Percentiles rank a stretch among this genome's conserved stretches.
Evolutionary conservation across 768 basidiomycete species (phyloP).

Genomic region (Suillus variegatus): DNA sequence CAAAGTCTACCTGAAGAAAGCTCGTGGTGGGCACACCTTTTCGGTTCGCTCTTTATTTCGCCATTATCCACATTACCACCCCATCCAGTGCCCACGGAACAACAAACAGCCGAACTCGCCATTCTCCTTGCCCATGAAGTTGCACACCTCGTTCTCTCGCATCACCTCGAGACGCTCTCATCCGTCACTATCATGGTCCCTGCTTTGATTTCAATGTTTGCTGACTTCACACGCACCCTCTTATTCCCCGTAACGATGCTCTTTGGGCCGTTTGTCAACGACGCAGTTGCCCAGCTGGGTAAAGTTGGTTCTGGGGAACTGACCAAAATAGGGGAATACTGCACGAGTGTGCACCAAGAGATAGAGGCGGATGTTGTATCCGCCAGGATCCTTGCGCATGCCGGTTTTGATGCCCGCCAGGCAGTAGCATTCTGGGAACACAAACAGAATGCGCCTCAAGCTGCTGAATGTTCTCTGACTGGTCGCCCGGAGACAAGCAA

Average conservation of each 20-base stretch:
- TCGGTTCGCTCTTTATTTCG: constrained; percentile 45
- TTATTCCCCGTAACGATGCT: constrained; percentile 90
- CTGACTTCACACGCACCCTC: constrained; percentile 76
- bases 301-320: constrained; percentile 78
- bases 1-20: constrained; percentile 20
- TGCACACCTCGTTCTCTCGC: constrained; percentile 85
- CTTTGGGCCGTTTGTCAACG: constrained; percentile 94
- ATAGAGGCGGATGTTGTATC: constrained; percentile 93
- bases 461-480: constrained; percentile 24
- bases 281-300: constrained; percentile 83
- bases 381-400: constrained; percentile 84
- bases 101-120: constrained; percentile 88
- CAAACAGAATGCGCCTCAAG: constrained; percentile 36
- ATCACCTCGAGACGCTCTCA: constrained; percentile 91
- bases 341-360: constrained; percentile 83
- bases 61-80: constrained; percentile 30
- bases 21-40: constrained; percentile 50
- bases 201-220: constrained; percentile 70
- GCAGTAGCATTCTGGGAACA: constrained; percentile 86
- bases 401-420: constrained; percentile 84
- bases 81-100: constrained; percentile 63
- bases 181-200: constrained; percentile 83
- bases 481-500: constrained; percentile 12
- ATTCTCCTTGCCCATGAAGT: constrained; percentile 93
- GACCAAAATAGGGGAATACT: constrained; percentile 67